phyloP scores from a whole-genome alignment of 352 stramenopile species.

The Elongisporangium undulatum region DNA sequence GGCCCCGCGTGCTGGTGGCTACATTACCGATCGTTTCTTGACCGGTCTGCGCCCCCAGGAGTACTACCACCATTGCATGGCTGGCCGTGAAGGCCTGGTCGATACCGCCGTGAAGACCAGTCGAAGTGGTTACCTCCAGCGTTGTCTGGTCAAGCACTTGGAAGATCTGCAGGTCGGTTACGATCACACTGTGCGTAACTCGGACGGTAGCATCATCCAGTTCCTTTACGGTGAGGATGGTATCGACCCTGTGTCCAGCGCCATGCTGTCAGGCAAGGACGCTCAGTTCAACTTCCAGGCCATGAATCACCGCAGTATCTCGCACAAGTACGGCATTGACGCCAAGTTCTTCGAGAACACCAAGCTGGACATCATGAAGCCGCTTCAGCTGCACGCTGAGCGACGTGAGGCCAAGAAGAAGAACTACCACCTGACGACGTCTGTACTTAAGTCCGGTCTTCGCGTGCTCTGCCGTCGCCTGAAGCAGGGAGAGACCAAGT shows the following conservation, averaged over 20 bases:
- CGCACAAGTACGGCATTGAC: conserved; percentile 91
- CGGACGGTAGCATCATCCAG: conserved; percentile 96
- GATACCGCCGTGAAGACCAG: conserved; percentile 99
- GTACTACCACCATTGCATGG: conserved; percentile 99
- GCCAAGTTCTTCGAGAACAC: conserved; percentile 87
- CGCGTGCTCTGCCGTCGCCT: conserved; percentile 66
- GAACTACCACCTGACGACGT: conserved; percentile 27
- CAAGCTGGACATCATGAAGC: conserved; percentile 89
- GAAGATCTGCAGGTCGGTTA: conserved; percentile 98
- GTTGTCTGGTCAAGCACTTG: conserved; percentile 99
- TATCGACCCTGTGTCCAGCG: conserved; percentile 95
- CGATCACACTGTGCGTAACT: conserved; percentile 98
- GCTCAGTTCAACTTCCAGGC: conserved; percentile 94
- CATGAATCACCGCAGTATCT: conserved; percentile 95
- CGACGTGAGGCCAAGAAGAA: conserved; percentile 48
- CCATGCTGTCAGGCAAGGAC: conserved; percentile 94
- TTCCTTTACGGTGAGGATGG: conserved; percentile 99
- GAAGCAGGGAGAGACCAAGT: conserved; percentile 78
- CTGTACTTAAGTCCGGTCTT: conserved; percentile 46
- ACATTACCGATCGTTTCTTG: conserved; percentile 99
- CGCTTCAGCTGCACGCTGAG: conserved; percentile 70
- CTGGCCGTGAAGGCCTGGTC: conserved; percentile 97
- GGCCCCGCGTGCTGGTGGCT: conserved; percentile 96
- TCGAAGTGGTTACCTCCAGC: conserved; percentile 98
- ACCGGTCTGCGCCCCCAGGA: conserved; percentile 96